Evolutionary conservation across 2,329 filamentous ascomycete genomes (phyloP).

Genomic region (Hypocrella siamensis): DNA sequence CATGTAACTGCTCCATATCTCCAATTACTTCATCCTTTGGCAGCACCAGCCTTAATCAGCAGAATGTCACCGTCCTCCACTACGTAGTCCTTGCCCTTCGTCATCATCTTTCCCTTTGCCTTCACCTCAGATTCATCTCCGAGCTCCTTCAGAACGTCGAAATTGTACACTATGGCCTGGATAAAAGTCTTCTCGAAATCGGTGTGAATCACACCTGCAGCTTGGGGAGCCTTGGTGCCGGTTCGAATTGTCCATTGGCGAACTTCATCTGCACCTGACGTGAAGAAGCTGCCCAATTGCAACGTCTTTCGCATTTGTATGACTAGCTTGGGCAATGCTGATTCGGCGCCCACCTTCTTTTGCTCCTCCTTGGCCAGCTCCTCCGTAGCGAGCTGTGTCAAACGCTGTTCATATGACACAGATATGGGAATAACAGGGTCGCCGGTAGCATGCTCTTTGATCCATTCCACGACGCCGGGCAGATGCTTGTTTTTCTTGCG

Average conservation of each 20-base stretch:
- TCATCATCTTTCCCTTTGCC: constrained; percentile 92
- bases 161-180: constrained; percentile 91
- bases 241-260: constrained; percentile 96
- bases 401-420: constrained; percentile 80
- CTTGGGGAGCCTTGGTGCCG: constrained; percentile 92
- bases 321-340: constrained; percentile 81
- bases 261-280: constrained; percentile 86
- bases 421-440: constrained; percentile 91
- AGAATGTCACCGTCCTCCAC: constrained; percentile 71
- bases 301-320: constrained; percentile 84
- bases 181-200: constrained; percentile 99
- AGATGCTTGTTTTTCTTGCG: constrained; percentile 99
- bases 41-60: constrained; percentile 80
- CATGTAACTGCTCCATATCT: too few relatives aligned
- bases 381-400: constrained; percentile 66
- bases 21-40: too few relatives aligned
- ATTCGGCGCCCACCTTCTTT: constrained; percentile 77
- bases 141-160: constrained; percentile 59
- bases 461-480: constrained; percentile 83
- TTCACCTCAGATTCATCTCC: constrained; percentile 82
- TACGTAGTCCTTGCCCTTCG: constrained; percentile 95
- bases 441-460: constrained; percentile 75
- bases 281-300: constrained; percentile 93
- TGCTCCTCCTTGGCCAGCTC: constrained; percentile 68
- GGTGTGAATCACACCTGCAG: constrained; percentile 92